These are phyloP conservation scores for Metschnikowia corniflorae DNA, from an alignment of 805 yeast genomes.

Conservation along the genomic window DNA sequence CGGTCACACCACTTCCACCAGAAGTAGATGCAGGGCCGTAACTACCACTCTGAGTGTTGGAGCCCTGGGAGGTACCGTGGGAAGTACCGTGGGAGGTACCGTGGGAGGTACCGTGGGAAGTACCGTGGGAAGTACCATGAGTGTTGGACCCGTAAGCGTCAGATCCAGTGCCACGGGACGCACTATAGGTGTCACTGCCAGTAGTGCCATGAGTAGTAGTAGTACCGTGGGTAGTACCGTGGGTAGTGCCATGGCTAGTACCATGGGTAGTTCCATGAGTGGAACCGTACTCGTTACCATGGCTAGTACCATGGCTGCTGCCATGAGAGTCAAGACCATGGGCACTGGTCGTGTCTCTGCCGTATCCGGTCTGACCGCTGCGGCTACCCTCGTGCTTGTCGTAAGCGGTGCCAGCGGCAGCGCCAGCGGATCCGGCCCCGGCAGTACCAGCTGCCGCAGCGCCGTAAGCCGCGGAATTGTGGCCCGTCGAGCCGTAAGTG, in stretches of 20 bases:
- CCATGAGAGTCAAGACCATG: no score
- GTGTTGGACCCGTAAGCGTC: constrained; percentile 1
- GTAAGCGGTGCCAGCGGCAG: constrained; percentile 15
- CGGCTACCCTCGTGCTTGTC: constrained; percentile 2
- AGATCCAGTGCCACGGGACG: neutral
- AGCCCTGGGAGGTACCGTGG: no score
- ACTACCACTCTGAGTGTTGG: no score
- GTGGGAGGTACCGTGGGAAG: no score
- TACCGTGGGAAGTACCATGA: neutral
- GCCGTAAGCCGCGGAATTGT: constrained; percentile 7
- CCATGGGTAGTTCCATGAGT: no score
- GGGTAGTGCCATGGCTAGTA: neutral
- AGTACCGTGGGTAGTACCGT: neutral
- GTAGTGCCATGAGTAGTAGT: neutral
- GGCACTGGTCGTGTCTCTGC: neutral
- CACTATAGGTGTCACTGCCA: no score
- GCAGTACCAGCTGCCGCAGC: constrained; percentile 16
- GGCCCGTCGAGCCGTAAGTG: constrained; percentile 13
- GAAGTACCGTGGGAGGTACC: no score
- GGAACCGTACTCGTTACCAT: no score
- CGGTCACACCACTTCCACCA: no score
- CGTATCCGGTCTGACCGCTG: neutral
- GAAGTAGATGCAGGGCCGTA: constrained; percentile 2
- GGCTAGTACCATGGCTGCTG: no score
- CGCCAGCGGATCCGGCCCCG: constrained; percentile 13